A percentile compares a stretch with the other conserved stretches of the same genome.
phyloP scores from a whole-genome alignment of 352 stramenopile genomes.

The Globisporangium middletonii region DNA sequence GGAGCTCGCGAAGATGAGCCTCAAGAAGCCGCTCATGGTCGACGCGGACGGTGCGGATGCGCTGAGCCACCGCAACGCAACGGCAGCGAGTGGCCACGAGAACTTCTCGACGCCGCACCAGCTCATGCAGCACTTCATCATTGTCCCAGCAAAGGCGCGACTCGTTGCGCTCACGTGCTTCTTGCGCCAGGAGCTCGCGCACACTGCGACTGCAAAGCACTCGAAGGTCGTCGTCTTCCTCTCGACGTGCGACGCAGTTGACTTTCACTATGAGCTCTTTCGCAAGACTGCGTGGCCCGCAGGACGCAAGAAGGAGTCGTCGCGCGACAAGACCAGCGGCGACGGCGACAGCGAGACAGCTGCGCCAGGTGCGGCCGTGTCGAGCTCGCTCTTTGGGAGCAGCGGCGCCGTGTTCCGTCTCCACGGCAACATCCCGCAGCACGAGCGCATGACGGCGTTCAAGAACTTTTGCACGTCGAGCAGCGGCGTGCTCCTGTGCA shows the following conservation, averaged over 20 bases:
- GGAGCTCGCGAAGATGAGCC: conserved; percentile 78
- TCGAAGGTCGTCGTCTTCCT: conserved; percentile 95
- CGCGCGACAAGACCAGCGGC: too few relatives aligned
- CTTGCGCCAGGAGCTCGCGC: conserved; percentile 68
- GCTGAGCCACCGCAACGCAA: conserved; percentile 1
- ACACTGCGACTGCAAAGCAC: conserved; percentile 22
- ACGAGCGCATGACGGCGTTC: conserved; percentile 95
- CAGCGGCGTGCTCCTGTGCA: conserved; percentile 95
- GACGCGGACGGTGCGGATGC: conserved; percentile 53
- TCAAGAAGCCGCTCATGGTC: conserved; percentile 65
- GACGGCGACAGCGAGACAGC: conserved; percentile 83
- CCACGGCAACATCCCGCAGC: conserved; percentile 95
- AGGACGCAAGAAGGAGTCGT: conserved; percentile 13
- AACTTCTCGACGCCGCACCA: conserved; percentile 89
- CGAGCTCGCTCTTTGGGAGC: conserved; percentile 55
- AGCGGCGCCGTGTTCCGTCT: conserved; percentile 74
- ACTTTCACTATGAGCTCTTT: conserved; percentile 95
- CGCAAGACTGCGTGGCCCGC: conserved; percentile 70
- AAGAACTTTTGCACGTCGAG: conserved; percentile 89
- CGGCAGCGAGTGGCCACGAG: conserved; percentile 24
- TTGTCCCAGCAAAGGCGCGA: conserved; percentile 92
- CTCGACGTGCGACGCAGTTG: conserved; percentile 95
- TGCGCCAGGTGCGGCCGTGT: conserved; percentile 16
- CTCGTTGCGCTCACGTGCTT: conserved; percentile 92
- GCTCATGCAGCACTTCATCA: conserved; percentile 95